Base-by-base conservation (phyloP, 148 eudicot species). In the Rhododendron griersonianum region DNA sequence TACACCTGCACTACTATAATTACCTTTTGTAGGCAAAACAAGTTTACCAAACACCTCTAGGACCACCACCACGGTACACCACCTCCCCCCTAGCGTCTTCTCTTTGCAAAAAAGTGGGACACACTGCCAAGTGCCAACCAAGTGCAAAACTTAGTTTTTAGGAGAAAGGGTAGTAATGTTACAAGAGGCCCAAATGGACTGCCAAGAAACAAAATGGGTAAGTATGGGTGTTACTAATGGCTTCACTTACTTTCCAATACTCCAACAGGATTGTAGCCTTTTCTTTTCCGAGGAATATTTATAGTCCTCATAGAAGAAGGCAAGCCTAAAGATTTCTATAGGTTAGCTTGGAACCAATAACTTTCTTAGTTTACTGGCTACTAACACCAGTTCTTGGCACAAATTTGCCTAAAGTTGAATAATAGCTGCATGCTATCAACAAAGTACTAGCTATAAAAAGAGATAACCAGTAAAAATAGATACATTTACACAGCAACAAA, bases 401-500 rank as follows among this genome's bases (percentile, higher is more conserved):
- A 81, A 33, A 21, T 51, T 37, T 53, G 55, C 8, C 23, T 33
- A 18, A 18, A 18, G 65, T 51, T 80, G 25, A 18, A 28, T 28
- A 80, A 80, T 19, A 78, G 51, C 47, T 47, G 8, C 53, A 79
- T 3, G 48, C 37, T 11, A 45, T 79, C 57, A 79, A 25, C 11
- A 21, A 81, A 57, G 48, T 63, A 57, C 48, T 25, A 53, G 10
- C 28, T 14, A 57, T 39, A 81, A 35, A 63, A 57, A 48, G 76
- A 81, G 79, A 80, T n/a, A 63, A n/a, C 9, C 47, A 48, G 53
- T 80, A 65, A 41, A 59, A 45, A 77, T n/a, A 69, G 11, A 37
- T 55, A 87, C 41, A 83, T 25, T 48, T 1, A 84, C 84, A 61
- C 3, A 84, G 16, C 28, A 30, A 23, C 39, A 81, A 84, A 65